Evolutionary conservation across 2,329 filamentous ascomycete species (phyloP), one percentile per base, ranked within the genome.

Genomic region (Pyrenophora seminiperda): DNA sequence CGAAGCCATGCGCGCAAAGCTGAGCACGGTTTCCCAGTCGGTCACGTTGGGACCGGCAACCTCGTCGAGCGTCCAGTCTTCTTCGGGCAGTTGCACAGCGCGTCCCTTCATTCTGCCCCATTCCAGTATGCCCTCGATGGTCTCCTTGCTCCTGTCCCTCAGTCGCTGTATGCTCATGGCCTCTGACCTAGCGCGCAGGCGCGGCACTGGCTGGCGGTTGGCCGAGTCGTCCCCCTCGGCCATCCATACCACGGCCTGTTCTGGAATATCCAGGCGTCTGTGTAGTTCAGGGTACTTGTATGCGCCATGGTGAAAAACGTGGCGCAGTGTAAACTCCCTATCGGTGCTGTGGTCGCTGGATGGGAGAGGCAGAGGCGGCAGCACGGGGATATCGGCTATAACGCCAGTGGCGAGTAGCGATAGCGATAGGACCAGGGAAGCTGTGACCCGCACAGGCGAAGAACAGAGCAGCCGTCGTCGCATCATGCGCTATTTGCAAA

Each of bases 271-370:
- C 54, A 88, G 80, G 62, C 84, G 86, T 50, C 87, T 82, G 72
- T 97, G 90, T 13, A 97, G 82, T 4, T 81, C 75, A 2, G 92
- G 92, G 61, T 96, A 84, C 61, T 82, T 57, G 72, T 93, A 83
- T 32, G 90, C 89, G 50, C 93, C 93, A 75, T 96, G 92, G 71
- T 97, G 92, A 75, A 90, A 94, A 66, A 97, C 87, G 74, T 99
- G 93, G 64, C 91, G 87, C 48, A 99, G 83, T 6, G 70, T 61
- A 53, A 73, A 71, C 22, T 71, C 64, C 47, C 59, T 66, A 31
- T 62, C 59, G 17, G 58, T 38, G 42, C 45, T 53, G 57, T 60
- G 60, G 15, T 50, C 43, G 43, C 44, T 58, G 24, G 67, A 61
- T 19, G 61, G 54, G 33, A 59, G 48, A 31, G 65, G 58, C 32